These are phyloP conservation scores for Holtermannia corniformis DNA, from an alignment of 768 basidiomycete species.

Conservation along the genomic window DNA sequence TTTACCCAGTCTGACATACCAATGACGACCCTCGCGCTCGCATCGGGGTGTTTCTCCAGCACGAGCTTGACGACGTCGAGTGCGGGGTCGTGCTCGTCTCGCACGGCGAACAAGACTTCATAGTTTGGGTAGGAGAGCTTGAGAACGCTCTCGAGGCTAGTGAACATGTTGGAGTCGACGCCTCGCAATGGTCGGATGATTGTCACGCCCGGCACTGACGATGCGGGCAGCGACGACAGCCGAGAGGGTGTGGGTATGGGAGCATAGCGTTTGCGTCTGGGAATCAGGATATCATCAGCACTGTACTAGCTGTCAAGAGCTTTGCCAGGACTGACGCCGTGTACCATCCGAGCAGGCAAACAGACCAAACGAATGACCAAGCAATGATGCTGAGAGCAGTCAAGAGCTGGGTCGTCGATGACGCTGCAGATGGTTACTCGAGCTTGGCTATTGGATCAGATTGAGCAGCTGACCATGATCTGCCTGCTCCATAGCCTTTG, in stretches of 20 bases:
- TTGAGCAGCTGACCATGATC: too few relatives aligned
- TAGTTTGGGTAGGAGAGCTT: constrained; percentile 81
- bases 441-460: too few relatives aligned
- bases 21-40: constrained; percentile 63
- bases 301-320: background rate
- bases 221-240: constrained; percentile 46
- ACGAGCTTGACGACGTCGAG: constrained; percentile 71
- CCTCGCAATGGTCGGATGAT: constrained; percentile 92
- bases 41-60: constrained; percentile 63
- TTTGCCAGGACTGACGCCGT: constrained; percentile 53
- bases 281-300: background rate
- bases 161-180: constrained; percentile 87
- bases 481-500: too few relatives aligned
- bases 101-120: constrained; percentile 84
- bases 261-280: constrained; percentile 67
- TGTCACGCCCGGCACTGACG: constrained; percentile 69
- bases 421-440: too few relatives aligned
- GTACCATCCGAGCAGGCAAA: constrained; percentile 59
- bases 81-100: constrained; percentile 80
- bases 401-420: too few relatives aligned
- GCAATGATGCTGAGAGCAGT: too few relatives aligned
- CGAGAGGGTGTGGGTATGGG: constrained; percentile 54
- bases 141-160: constrained; percentile 91
- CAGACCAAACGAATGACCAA: constrained; percentile 50
- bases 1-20: constrained; percentile 50